Conservation (phyloP, 2,329 filamentous ascomycete genomes). For the Apiospora pterosperma region DNA sequence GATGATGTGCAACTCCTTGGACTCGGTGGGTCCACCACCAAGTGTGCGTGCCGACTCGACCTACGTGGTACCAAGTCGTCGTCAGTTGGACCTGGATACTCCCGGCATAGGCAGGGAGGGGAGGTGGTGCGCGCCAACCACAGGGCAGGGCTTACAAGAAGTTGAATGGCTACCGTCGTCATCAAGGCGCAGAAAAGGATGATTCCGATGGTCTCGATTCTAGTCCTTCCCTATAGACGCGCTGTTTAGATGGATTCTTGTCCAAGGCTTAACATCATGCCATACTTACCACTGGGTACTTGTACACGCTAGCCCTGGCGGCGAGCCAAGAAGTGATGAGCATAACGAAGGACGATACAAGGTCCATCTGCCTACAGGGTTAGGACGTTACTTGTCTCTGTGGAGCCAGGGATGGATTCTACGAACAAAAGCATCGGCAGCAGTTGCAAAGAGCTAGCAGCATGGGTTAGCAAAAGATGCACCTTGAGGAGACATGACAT, state of each 20-base stretch:
- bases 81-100: constrained; percentile 13
- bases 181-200: constrained; percentile 65
- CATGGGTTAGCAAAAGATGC: constrained; percentile 16
- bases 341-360: constrained; percentile 62
- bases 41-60: constrained; percentile 55
- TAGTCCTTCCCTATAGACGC: constrained; percentile 45
- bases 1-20: constrained; percentile 46
- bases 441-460: constrained; percentile 55
- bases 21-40: constrained; percentile 37
- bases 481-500: constrained; percentile 11
- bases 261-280: constrained; percentile 7
- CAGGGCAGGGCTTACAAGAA: constrained; percentile 39
- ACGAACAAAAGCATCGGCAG: constrained; percentile 59
- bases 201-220: constrained; percentile 62
- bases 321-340: constrained; percentile 57
- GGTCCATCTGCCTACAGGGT: constrained; percentile 45
- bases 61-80: constrained; percentile 17
- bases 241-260: constrained; percentile 7
- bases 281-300: constrained; percentile 52
- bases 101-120: neutral
- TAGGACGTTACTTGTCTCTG: neutral
- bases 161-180: constrained; percentile 62
- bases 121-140: neutral
- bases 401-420: neutral
- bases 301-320: constrained; percentile 56